Evolutionary conservation across 2,329 filamentous ascomycete species (phyloP).

Genomic region (Aspergillus eucalypticola): DNA sequence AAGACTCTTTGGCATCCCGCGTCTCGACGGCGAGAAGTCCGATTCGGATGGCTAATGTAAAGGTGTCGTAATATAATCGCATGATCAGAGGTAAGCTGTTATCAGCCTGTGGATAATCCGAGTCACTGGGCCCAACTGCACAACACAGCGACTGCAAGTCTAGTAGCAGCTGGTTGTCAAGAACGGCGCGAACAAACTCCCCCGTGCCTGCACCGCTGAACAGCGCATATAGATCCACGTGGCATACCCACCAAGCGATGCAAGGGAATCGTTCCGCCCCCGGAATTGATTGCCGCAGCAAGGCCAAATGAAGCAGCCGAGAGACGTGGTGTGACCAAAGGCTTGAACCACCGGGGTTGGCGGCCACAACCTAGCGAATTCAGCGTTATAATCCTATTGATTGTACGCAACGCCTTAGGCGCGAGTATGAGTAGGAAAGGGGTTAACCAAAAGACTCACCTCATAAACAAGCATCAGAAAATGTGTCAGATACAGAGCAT

Average conservation of each 20-base stretch:
- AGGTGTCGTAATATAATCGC: constrained; percentile 48
- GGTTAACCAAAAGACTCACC: constrained; percentile 35
- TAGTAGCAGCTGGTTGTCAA: constrained; percentile 52
- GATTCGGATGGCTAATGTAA: constrained; percentile 47
- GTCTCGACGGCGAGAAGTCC: constrained; percentile 46
- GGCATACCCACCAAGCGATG: constrained; percentile 56
- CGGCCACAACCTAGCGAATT: constrained; percentile 45
- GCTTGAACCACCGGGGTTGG: constrained; percentile 48
- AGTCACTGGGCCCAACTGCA: constrained; percentile 35
- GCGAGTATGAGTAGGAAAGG: background rate
- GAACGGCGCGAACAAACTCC: constrained; percentile 51
- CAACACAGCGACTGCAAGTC: constrained; percentile 40
- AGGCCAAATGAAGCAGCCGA: constrained; percentile 52
- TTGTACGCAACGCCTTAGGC: constrained; percentile 5
- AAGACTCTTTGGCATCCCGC: constrained; percentile 36
- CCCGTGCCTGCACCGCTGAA: constrained; percentile 55
- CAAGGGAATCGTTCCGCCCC: constrained; percentile 51
- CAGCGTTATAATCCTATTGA: constrained; percentile 14
- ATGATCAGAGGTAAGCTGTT: constrained; percentile 45
- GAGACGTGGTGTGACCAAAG: constrained; percentile 58
- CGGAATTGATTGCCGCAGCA: constrained; percentile 49
- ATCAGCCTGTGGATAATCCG: constrained; percentile 39
- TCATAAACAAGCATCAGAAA: constrained; percentile 60
- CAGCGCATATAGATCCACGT: constrained; percentile 58
- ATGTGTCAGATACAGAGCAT: constrained; percentile 59